Base-by-base conservation (phyloP, 31 red algal genomes). In the Odonthalia washingtoniensis region DNA sequence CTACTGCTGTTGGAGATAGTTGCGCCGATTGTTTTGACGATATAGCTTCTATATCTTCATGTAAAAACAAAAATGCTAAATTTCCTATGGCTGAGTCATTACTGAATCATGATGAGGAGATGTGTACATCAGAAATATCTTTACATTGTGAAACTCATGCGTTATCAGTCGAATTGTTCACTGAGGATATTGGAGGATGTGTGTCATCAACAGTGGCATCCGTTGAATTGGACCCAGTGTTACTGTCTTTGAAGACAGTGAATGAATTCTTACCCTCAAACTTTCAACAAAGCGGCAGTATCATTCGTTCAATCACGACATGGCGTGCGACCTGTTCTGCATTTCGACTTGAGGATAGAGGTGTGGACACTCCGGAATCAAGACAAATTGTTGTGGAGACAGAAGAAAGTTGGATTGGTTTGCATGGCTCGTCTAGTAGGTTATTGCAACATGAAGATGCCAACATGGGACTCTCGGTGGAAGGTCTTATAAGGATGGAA, bases 141-240 rank as follows among this genome's bases (percentile, higher is more conserved):
- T 83, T 83, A 6, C 26, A 69, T 45, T 70, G 32, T 27, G 53
- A 83, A 83, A 83, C 64, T 27, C 80, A 83, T 44, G 26, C 64
- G 41, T 67, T 83, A 33, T 83, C 80, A 46, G 37, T 37, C 38
- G 80, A 83, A 27, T 38, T 83, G 38, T 40, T 83, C 14, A 21
- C 9, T 21, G 49, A 57, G 49, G 21, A 57, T 57, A 9, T 9
- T 57, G 49, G 21, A 9, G 49, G 49, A 57, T 57, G 12, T 14
- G 49, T 57, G 21, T 30, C 80, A 57, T 32, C 35, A 12, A 67
- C 80, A 39, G 63, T 83, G 38, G 80, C 80, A 0, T 49, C 49
- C 36, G 31, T 83, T 37, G 63, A 83, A 36, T 70, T 83, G 40
- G 80, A 83, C 69, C 80, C 80, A 41, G 67, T 64, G 2, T 36